phyloP scores from a whole-genome alignment of 768 basidiomycete genomes.

The Leccinum broughii region DNA sequence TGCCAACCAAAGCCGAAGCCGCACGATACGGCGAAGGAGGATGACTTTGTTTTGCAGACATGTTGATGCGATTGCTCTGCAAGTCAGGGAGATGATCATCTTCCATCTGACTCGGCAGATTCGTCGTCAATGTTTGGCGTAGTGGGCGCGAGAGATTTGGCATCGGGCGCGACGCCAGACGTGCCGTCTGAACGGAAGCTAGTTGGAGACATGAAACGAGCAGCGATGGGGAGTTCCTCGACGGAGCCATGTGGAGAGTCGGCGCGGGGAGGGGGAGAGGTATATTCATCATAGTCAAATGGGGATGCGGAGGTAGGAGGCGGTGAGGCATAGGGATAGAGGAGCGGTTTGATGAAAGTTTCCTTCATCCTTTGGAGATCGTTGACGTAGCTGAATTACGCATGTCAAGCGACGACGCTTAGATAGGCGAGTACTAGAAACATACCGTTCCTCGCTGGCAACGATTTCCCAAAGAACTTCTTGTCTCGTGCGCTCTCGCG shows the following conservation, averaged over 20 bases:
- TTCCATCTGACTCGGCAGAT: constrained; percentile 68
- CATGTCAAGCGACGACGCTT: constrained; percentile 15
- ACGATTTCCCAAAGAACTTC: constrained; percentile 98
- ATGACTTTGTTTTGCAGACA: constrained; percentile 58
- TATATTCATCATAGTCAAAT: constrained; percentile 69
- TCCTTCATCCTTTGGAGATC: constrained; percentile 92
- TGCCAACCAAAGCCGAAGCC: constrained; percentile 41
- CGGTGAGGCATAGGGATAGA: constrained; percentile 70
- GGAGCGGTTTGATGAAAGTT: constrained; percentile 85
- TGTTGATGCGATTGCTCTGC: constrained; percentile 24
- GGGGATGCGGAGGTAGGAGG: constrained; percentile 47
- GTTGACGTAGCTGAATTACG: constrained; percentile 73
- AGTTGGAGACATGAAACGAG: constrained; percentile 81
- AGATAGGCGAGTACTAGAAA: constrained; percentile 12
- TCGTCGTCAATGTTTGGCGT: constrained; percentile 72
- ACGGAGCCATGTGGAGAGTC: constrained; percentile 71
- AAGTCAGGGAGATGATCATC: constrained; percentile 45
- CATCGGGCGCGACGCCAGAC: constrained; percentile 40
- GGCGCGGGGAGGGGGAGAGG: constrained; percentile 42
- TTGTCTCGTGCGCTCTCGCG: constrained; percentile 91
- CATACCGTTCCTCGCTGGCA: constrained; percentile 89
- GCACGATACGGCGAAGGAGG: constrained; percentile 77
- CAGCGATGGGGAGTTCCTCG: constrained; percentile 83
- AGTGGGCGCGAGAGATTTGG: constrained; percentile 47
- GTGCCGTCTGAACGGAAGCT: constrained; percentile 50